Evolutionary conservation across 2,329 filamentous ascomycete species (phyloP).

Genomic region (Blastomyces percursus): DNA sequence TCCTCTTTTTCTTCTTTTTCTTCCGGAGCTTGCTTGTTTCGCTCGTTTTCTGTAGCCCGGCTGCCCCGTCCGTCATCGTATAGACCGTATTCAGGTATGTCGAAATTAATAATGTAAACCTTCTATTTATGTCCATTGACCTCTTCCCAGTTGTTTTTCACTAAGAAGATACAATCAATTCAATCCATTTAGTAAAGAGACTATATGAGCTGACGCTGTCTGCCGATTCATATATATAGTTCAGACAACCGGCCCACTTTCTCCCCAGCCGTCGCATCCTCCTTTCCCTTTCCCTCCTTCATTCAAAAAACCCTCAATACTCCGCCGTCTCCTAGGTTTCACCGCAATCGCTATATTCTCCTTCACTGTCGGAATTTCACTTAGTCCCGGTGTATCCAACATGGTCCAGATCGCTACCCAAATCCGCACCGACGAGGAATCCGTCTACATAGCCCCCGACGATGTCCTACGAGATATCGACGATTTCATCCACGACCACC

Average conservation of each 20-base stretch:
- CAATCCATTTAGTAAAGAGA: background rate
- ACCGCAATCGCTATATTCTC: conserved; percentile 26
- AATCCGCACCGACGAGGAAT: conserved; percentile 59
- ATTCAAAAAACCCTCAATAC: conserved; percentile 16
- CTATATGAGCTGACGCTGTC: background rate
- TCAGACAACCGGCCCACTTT: conserved; percentile 1
- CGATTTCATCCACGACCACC: conserved; percentile 61
- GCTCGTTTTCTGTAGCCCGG: background rate
- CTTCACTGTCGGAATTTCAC: conserved; percentile 23
- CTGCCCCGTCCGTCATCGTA: background rate
- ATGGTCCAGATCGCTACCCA: conserved; percentile 26
- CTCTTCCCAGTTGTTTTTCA: background rate
- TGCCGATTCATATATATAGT: background rate
- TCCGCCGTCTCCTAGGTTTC: conserved; percentile 29
- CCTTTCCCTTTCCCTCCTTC: background rate
- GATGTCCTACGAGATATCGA: conserved; percentile 51
- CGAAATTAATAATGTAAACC: background rate
- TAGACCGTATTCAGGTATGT: conserved; percentile 1
- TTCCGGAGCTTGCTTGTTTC: background rate
- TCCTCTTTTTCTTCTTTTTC: background rate
- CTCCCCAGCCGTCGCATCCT: background rate
- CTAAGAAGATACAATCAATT: background rate
- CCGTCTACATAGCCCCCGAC: conserved; percentile 53
- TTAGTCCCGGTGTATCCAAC: conserved; percentile 20
- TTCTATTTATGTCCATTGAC: background rate